Conservation (phyloP, 2,329 filamentous ascomycete species). For the Furcasterigmium furcatum region DNA sequence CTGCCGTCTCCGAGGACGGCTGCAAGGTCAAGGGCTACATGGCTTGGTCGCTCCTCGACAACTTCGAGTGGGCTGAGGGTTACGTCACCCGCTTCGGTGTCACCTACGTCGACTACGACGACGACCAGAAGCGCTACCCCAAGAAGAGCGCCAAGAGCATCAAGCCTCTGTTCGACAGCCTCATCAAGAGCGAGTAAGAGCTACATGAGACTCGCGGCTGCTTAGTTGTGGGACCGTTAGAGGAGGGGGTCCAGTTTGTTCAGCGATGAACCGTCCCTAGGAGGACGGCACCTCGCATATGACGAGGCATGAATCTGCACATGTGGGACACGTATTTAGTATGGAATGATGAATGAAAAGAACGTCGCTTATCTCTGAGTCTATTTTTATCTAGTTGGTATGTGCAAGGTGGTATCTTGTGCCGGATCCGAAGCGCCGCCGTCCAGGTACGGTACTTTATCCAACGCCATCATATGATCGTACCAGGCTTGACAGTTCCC, state of each 20-base stretch:
- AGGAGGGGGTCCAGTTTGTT: not conserved
- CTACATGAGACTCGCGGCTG: not conserved
- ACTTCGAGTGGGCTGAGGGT: slow-evolving; percentile 91
- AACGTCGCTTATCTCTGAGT: too few relatives aligned
- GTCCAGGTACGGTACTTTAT: too few relatives aligned
- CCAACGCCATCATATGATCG: too few relatives aligned
- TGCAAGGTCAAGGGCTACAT: slow-evolving; percentile 78
- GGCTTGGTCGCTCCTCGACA: slow-evolving; percentile 87
- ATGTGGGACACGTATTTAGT: too few relatives aligned
- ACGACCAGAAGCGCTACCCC: slow-evolving; percentile 73
- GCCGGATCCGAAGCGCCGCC: too few relatives aligned
- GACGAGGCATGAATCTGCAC: too few relatives aligned
- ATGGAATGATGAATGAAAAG: too few relatives aligned
- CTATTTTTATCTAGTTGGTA: too few relatives aligned
- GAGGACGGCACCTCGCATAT: too few relatives aligned
- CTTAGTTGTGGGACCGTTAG: not conserved
- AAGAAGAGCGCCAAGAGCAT: slow-evolving; percentile 81
- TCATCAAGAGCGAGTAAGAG: slow-evolving; percentile 60
- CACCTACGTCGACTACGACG: slow-evolving; percentile 77
- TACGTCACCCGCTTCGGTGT: slow-evolving; percentile 86
- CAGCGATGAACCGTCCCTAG: too few relatives aligned
- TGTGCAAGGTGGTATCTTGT: too few relatives aligned
- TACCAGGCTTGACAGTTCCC: too few relatives aligned
- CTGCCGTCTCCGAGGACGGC: slow-evolving; percentile 68
- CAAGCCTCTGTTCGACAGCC: slow-evolving; percentile 65